Conservation (phyloP, 805 yeast species). For the Pichia rugopelliculosa region DNA sequence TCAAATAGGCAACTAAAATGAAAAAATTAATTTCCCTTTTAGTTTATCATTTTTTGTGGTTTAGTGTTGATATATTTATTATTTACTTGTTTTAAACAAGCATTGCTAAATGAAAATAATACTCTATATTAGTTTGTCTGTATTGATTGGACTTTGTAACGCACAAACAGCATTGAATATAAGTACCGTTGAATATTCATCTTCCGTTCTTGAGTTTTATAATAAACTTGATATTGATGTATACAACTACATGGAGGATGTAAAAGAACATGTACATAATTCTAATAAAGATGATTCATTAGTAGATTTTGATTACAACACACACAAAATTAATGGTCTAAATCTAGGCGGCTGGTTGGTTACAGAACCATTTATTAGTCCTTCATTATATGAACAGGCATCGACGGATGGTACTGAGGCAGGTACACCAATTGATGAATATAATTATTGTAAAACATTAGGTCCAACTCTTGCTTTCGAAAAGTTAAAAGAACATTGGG, state of each 20-base stretch:
- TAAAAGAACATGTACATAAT: background rate
- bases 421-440: conserved; percentile 54
- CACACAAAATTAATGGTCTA: conserved; percentile 35
- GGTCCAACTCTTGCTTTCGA: conserved; percentile 40
- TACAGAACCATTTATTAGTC: conserved; percentile 64
- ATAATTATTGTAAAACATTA: conserved; percentile 39
- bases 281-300: background rate
- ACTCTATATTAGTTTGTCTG: background rate
- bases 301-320: conserved; percentile 16
- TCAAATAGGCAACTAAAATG: background rate
- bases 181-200: background rate
- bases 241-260: background rate
- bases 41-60: background rate
- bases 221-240: background rate
- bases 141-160: background rate
- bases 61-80: too few species aligned
- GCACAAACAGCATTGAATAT: background rate
- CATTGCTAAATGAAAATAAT: background rate
- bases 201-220: background rate
- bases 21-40: background rate
- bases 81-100: background rate
- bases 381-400: conserved; percentile 43
- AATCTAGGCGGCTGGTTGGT: conserved; percentile 69
- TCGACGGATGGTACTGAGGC: conserved; percentile 7
- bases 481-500: conserved; percentile 47